A percentile compares a stretch with the other conserved stretches of the same genome.
Evolutionary conservation across 495 filamentous ascomycete species (phyloP).

Genomic region (Pyrenula massariospora): DNA sequence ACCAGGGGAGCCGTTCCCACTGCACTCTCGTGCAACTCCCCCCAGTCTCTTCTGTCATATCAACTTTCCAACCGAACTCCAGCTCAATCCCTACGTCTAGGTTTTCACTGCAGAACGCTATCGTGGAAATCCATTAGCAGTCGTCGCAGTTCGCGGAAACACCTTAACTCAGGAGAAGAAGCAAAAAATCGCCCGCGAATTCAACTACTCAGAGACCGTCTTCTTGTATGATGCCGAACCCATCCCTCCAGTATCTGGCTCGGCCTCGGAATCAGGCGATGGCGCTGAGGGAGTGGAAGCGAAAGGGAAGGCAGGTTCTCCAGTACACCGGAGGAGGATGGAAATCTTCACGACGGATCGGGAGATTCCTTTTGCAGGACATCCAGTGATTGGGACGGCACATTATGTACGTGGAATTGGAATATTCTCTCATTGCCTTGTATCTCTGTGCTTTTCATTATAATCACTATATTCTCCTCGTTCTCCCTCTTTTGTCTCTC

Average conservation of each 20-base stretch:
- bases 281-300: background rate
- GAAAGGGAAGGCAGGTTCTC: background rate
- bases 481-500: too few species aligned
- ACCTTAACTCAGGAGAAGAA: constrained; percentile 39
- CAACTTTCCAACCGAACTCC: too few species aligned
- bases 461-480: too few species aligned
- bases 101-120: constrained; percentile 17
- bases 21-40: too few species aligned
- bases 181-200: constrained; percentile 59
- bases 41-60: too few species aligned
- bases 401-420: constrained; percentile 4
- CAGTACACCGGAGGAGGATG: constrained; percentile 20
- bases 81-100: too few species aligned
- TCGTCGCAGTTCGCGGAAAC: constrained; percentile 38
- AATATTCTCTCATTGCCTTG: too few species aligned
- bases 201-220: constrained; percentile 78
- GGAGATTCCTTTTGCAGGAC: constrained; percentile 61
- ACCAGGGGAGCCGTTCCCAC: too few species aligned
- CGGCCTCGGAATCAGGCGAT: too few species aligned
- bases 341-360: constrained; percentile 51
- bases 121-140: constrained; percentile 56
- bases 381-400: constrained; percentile 56
- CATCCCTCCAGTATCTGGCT: too few species aligned
- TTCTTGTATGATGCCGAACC: constrained; percentile 48
- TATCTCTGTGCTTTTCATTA: too few species aligned